Conservation (phyloP, 2,329 filamentous ascomycete genomes). For the Penicillium sp. region DNA sequence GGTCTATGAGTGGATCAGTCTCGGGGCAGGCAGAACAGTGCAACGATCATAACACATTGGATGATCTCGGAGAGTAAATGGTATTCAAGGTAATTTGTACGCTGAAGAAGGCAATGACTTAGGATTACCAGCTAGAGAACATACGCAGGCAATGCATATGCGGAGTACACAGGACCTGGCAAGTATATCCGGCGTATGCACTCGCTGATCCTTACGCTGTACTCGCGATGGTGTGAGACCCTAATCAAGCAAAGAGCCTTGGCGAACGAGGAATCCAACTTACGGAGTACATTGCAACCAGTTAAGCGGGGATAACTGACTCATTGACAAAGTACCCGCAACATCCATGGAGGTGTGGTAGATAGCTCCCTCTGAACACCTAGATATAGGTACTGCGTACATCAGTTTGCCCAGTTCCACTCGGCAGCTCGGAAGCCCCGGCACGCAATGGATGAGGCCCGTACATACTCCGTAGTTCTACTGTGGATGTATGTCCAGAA, state of each 20-base stretch:
- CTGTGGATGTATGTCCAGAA: neutral
- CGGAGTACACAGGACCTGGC: neutral
- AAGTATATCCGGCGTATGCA: neutral
- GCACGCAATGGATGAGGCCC: neutral
- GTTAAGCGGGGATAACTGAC: neutral
- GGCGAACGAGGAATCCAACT: neutral
- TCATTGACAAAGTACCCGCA: no score
- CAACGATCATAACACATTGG: slow-evolving; percentile 1
- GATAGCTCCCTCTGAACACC: no score
- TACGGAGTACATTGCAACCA: neutral
- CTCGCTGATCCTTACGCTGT: slow-evolving; percentile 12
- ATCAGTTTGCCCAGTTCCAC: neutral
- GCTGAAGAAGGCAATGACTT: neutral
- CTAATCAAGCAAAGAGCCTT: neutral
- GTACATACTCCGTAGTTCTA: no score
- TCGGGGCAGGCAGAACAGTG: neutral
- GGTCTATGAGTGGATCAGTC: neutral
- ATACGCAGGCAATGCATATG: no score
- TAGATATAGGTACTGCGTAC: no score
- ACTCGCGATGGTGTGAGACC: neutral
- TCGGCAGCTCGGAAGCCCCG: slow-evolving; percentile 2
- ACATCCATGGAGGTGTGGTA: no score
- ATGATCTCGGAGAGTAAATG: neutral
- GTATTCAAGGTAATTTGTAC: neutral
- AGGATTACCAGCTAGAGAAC: no score